These are phyloP conservation scores for Russula sp. DNA, from an alignment of 768 basidiomycete genomes.

Conservation along the genomic window DNA sequence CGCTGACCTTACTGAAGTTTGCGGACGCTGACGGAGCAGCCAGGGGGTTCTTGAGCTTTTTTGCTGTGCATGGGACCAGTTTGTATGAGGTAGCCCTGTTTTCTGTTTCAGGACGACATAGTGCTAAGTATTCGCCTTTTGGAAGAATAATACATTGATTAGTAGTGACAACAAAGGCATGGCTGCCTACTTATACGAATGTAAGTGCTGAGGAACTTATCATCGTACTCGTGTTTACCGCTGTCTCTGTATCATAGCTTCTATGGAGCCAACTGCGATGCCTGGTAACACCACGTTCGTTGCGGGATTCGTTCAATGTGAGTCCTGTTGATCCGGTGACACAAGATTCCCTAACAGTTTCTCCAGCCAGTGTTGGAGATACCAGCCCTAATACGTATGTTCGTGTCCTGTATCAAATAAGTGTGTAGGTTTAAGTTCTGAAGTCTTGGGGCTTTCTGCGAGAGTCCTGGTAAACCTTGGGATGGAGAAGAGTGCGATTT, in stretches of 20 bases:
- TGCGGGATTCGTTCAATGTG: slow-evolving; percentile 71
- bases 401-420: background rate
- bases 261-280: slow-evolving; percentile 52
- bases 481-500: slow-evolving; percentile 65
- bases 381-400: slow-evolving; percentile 74
- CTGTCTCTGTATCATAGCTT: slow-evolving; percentile 34
- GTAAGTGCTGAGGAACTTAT: slow-evolving; percentile 30
- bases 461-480: slow-evolving; percentile 61
- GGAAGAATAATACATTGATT: slow-evolving; percentile 73
- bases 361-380: slow-evolving; percentile 70
- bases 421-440: background rate
- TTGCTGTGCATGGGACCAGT: slow-evolving; percentile 74
- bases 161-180: slow-evolving; percentile 82
- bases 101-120: background rate
- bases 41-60: slow-evolving; percentile 66
- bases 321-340: slow-evolving; percentile 21
- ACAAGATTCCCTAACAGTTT: slow-evolving; percentile 7
- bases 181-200: slow-evolving; percentile 74
- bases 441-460: slow-evolving; percentile 67
- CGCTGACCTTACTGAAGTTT: slow-evolving; percentile 60
- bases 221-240: background rate
- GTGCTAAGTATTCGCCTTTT: background rate
- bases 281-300: slow-evolving; percentile 67
- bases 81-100: slow-evolving; percentile 51
- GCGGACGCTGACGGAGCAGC: slow-evolving; percentile 50